Percentiles rank a stretch among this genome's conserved stretches.
These are phyloP conservation scores for Pseudozyma hubeiensis DNA, from an alignment of 1,284 basidiomycete species.

Conservation along the genomic window DNA sequence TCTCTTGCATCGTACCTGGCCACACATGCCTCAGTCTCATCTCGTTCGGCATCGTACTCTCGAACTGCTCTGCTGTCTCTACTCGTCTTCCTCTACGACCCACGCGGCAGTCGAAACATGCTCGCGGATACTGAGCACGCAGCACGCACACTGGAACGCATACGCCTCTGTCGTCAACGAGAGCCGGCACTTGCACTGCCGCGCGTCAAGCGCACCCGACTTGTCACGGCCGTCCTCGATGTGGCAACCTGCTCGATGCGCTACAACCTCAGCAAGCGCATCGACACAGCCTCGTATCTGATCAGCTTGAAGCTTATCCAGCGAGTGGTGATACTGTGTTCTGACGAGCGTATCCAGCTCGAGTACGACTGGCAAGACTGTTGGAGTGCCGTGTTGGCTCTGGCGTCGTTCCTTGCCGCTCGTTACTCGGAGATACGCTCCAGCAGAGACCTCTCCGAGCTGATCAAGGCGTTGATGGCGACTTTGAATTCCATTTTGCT, in stretches of 20 bases:
- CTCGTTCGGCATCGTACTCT: constrained; percentile 49
- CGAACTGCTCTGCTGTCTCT: constrained; percentile 49
- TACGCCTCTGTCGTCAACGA: constrained; percentile 57
- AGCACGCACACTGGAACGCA: constrained; percentile 15
- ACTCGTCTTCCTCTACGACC: constrained; percentile 53
- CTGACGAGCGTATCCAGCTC: constrained; percentile 47
- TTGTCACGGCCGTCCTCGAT: constrained; percentile 56
- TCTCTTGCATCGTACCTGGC: constrained; percentile 57
- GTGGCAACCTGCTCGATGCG: constrained; percentile 51
- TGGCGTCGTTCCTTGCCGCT: constrained; percentile 46
- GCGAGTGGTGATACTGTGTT: constrained; percentile 45
- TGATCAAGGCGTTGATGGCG: constrained; percentile 49
- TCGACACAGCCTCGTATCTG: constrained; percentile 52
- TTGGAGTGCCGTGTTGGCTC: constrained; percentile 53
- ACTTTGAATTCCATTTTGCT: constrained; percentile 51
- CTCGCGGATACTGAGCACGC: constrained; percentile 26
- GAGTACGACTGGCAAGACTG: constrained; percentile 62
- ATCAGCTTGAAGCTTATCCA: constrained; percentile 54
- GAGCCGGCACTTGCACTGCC: constrained; percentile 46
- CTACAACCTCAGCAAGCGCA: constrained; percentile 62
- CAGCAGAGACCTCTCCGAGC: constrained; percentile 28
- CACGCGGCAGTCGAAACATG: constrained; percentile 37
- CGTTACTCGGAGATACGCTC: constrained; percentile 46
- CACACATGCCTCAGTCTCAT: constrained; percentile 50
- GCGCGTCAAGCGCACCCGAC: constrained; percentile 44